Percentiles rank a stretch among this genome's conserved stretches.
These are phyloP conservation scores for Tetracladium marchalianum DNA, from an alignment of 495 filamentous ascomycete species.

Conservation along the genomic window DNA sequence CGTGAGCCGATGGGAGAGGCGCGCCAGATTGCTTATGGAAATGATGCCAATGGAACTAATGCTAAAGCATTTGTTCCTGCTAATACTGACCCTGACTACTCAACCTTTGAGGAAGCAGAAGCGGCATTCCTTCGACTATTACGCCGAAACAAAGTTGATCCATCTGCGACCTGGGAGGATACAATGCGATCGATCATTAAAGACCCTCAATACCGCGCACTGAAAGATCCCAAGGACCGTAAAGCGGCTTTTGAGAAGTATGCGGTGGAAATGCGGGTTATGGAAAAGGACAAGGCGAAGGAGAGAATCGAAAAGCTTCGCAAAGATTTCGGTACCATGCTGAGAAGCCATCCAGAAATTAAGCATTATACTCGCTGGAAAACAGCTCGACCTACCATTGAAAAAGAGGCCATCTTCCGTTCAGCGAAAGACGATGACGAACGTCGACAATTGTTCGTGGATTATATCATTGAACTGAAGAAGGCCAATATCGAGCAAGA, in stretches of 20 bases:
- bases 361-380: slow-evolving; percentile 98
- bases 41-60: slow-evolving; percentile 39
- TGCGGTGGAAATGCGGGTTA: slow-evolving; percentile 75
- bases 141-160: slow-evolving; percentile 71
- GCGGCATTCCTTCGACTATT: slow-evolving; percentile 89
- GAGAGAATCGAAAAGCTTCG: slow-evolving; percentile 90
- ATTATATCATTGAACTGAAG: slow-evolving; percentile 80
- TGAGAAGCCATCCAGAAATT: slow-evolving; percentile 94
- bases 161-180: slow-evolving; percentile 90
- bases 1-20: slow-evolving; percentile 44
- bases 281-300: slow-evolving; percentile 92
- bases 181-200: slow-evolving; percentile 82
- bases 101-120: slow-evolving; percentile 82
- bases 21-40: slow-evolving; percentile 59
- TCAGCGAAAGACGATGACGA: slow-evolving; percentile 83
- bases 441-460: slow-evolving; percentile 85
- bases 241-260: slow-evolving; percentile 95
- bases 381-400: slow-evolving; percentile 88
- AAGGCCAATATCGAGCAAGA: slow-evolving; percentile 69
- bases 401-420: slow-evolving; percentile 90
- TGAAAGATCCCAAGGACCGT: slow-evolving; percentile 89
- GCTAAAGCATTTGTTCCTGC: slow-evolving; percentile 52
- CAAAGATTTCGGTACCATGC: slow-evolving; percentile 90
- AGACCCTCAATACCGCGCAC: slow-evolving; percentile 85
- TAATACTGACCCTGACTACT: slow-evolving; percentile 73